Evolutionary conservation across 345 rosid genomes (phyloP).

Genomic region (Abelmoschus esculentus): DNA sequence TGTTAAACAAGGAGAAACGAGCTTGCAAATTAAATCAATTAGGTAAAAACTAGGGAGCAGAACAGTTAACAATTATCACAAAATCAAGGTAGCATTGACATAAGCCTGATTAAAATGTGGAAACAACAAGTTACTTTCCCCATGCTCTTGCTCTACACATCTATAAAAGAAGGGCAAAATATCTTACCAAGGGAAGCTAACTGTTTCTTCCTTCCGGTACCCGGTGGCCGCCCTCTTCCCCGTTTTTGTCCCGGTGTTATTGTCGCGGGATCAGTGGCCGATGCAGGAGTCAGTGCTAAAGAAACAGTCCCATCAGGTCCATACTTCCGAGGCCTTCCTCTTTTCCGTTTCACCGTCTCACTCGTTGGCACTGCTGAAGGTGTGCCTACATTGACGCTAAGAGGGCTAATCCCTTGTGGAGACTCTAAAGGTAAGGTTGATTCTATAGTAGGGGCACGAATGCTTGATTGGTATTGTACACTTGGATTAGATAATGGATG

Average conservation of each 20-base stretch:
- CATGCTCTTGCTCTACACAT: neutral
- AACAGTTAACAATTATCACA: neutral
- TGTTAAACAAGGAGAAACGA: too few relatives aligned
- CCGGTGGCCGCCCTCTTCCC: constrained; percentile 90
- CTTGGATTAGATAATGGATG: constrained; percentile 42
- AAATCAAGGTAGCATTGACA: neutral
- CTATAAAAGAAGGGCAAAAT: constrained; percentile 7
- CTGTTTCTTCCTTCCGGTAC: constrained; percentile 74
- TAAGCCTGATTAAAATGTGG: neutral
- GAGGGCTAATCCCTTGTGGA: constrained; percentile 44
- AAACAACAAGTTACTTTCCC: neutral
- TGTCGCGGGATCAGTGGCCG: constrained; percentile 43
- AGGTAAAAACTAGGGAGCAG: neutral
- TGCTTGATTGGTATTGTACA: constrained; percentile 51
- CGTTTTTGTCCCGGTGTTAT: constrained; percentile 60
- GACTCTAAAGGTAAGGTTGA: constrained; percentile 47
- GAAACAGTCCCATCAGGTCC: constrained; percentile 74
- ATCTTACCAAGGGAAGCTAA: constrained; percentile 56
- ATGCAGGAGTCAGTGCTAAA: constrained; percentile 61
- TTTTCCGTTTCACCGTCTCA: constrained; percentile 66
- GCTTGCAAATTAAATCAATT: too few relatives aligned
- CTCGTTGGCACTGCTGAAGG: constrained; percentile 33
- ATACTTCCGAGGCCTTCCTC: constrained; percentile 89
- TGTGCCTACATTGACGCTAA: constrained; percentile 45
- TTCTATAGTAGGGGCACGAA: constrained; percentile 38